Evolutionary conservation across 139 green algal species (phyloP), one percentile per base, ranked within the genome.

Genomic region (Chara braunii): DNA sequence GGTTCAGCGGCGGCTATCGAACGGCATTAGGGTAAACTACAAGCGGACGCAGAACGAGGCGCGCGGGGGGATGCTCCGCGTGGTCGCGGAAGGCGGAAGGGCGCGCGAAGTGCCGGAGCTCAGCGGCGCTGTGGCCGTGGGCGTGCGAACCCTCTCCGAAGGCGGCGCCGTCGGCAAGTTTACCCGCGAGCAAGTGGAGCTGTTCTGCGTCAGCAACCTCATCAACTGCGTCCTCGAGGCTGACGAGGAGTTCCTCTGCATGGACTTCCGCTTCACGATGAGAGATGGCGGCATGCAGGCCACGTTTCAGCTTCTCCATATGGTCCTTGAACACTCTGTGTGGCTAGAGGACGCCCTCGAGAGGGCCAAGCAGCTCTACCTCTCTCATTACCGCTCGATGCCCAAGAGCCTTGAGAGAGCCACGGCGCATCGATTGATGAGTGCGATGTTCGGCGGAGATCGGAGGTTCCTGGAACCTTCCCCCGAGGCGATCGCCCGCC

Each of bases 21-120:
- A 99, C 78, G 93, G 93, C 51, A 86, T 98, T 28, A 33, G 60
- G 5, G 43, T 99, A 56, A 99, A 98, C 81, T 95, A 94, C 80
- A 77, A 77, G 63, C 42, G 64, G 24, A 82, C 70, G 14, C n/a
- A 70, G 73, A 95, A 97, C 63, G 93, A 99, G 81, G 91, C 89
- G 1, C 79, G 81, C n/a, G 80, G 71, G 9, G 89, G 84, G 1
- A 82, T 94, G 75, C 69, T 99, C 60, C 83, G 93, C 22, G 55
- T 97, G 29, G 86, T 95, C 7, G 81, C 84, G 7, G 72, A 85
- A 2, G 93, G 93, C 37, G 91, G 90, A 4, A 69, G 86, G 1
- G 72, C 78, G 12, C 32, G 64, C 7, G 85, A 91, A 73, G 34
- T 61, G 14, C 18, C 32, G 26, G 33, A 73, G 12, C 64, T 72